These are phyloP conservation scores for Gyrodon lividus DNA, from an alignment of 768 basidiomycete genomes.

Conservation along the genomic window DNA sequence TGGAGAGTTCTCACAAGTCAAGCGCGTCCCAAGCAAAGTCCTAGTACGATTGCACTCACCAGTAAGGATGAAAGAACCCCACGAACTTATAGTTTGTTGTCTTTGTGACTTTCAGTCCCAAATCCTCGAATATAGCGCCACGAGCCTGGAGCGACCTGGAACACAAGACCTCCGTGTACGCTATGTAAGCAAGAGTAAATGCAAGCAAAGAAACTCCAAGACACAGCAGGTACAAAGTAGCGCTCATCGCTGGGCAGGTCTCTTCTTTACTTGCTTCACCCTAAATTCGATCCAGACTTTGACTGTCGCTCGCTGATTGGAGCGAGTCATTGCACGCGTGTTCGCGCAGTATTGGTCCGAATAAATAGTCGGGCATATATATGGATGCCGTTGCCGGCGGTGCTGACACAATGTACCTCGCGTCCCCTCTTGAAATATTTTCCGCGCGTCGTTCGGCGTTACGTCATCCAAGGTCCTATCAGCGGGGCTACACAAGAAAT, in stretches of 20 bases:
- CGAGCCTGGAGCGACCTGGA: slow-evolving; percentile 22
- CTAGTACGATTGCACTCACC: slow-evolving; percentile 48
- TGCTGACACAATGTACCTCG: too few species aligned
- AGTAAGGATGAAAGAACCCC: slow-evolving; percentile 96
- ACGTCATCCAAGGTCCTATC: too few species aligned
- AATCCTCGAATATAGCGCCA: slow-evolving; percentile 18
- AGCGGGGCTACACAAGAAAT: too few species aligned
- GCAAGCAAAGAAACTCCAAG: slow-evolving; percentile 8
- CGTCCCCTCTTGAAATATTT: too few species aligned
- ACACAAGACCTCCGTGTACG: slow-evolving; percentile 23
- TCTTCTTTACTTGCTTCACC: too few species aligned
- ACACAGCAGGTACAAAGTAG: slow-evolving; percentile 14
- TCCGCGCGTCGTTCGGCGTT: too few species aligned
- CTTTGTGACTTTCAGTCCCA: slow-evolving; percentile 5
- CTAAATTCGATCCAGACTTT: too few species aligned
- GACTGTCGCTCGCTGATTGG: too few species aligned
- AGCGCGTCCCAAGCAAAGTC: background rate
- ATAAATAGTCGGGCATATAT: too few species aligned
- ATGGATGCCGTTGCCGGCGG: too few species aligned
- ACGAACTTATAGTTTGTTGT: slow-evolving; percentile 41
- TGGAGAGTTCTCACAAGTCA: slow-evolving; percentile 35
- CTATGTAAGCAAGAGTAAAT: slow-evolving; percentile 19
- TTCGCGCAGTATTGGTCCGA: too few species aligned
- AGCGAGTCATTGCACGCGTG: too few species aligned
- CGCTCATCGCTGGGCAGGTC: slow-evolving; percentile 11